These are phyloP conservation scores for Fusarium temperatum DNA, from an alignment of 2,329 filamentous ascomycete species.

Conservation along the genomic window DNA sequence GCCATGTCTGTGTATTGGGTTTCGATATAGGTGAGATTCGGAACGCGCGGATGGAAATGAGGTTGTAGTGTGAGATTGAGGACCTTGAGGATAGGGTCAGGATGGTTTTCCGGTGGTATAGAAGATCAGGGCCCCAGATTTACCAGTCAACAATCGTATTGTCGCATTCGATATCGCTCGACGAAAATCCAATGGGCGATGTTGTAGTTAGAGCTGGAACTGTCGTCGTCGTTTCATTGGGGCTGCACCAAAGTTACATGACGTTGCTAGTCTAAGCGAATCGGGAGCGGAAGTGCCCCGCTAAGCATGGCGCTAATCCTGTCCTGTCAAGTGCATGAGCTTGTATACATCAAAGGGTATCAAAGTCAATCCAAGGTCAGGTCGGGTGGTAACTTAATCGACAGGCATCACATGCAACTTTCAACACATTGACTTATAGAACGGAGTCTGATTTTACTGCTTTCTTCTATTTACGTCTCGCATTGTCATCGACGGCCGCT, in stretches of 20 bases:
- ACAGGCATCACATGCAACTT: background rate
- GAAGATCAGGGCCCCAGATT: background rate
- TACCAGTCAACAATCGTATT: background rate
- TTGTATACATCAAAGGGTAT: background rate
- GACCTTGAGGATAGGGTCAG: background rate
- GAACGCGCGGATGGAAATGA: constrained; percentile 31
- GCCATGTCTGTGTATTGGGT: constrained; percentile 29
- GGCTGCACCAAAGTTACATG: constrained; percentile 16
- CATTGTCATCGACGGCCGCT: constrained; percentile 55
- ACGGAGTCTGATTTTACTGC: constrained; percentile 43
- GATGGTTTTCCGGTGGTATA: background rate
- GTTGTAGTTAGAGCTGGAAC: constrained; percentile 2
- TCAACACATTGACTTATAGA: constrained; percentile 19
- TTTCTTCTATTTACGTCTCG: constrained; percentile 42
- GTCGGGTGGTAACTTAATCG: background rate
- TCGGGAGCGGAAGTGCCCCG: constrained; percentile 17
- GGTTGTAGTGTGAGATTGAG: constrained; percentile 8
- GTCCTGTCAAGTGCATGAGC: background rate
- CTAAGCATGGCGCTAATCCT: background rate
- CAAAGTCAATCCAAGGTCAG: background rate
- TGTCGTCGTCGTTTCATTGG: constrained; percentile 12
- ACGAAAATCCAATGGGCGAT: background rate
- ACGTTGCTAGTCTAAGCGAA: constrained; percentile 34
- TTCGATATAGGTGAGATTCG: constrained; percentile 17
- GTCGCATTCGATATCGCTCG: background rate